Conservation (phyloP, 2,329 filamentous ascomycete species). For the Verticillium nonalfalfae region DNA sequence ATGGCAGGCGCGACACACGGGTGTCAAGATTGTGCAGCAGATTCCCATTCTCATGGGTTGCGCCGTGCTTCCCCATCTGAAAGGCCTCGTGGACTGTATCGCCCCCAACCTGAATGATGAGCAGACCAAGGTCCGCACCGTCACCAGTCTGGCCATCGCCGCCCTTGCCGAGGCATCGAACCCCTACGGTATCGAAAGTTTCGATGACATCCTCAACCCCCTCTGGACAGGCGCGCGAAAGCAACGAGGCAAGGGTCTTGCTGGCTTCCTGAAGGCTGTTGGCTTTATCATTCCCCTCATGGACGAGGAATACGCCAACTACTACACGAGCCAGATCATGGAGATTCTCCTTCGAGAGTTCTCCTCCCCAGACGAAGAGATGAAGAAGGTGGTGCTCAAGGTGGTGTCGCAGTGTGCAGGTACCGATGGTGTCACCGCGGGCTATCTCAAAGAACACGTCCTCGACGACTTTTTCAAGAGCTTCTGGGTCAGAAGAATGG, state of each 20-base stretch:
- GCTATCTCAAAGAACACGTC: slow-evolving; percentile 92
- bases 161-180: slow-evolving; percentile 94
- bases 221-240: slow-evolving; percentile 95
- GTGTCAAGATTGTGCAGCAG: slow-evolving; percentile 98
- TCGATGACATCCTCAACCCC: slow-evolving; percentile 94
- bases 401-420: slow-evolving; percentile 93
- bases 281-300: slow-evolving; percentile 98
- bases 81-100: slow-evolving; percentile 94
- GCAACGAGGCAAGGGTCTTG: slow-evolving; percentile 91
- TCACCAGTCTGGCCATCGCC: slow-evolving; percentile 90
- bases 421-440: slow-evolving; percentile 90
- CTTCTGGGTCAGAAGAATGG: slow-evolving; percentile 97
- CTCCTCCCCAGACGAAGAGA: slow-evolving; percentile 94
- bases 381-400: slow-evolving; percentile 99
- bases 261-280: slow-evolving; percentile 93
- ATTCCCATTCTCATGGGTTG: slow-evolving; percentile 99
- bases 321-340: slow-evolving; percentile 98
- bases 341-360: slow-evolving; percentile 95
- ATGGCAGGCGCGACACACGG: slow-evolving; percentile 95
- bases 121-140: slow-evolving; percentile 94
- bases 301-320: slow-evolving; percentile 99
- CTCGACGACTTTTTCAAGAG: slow-evolving; percentile 96
- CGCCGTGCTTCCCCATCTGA: slow-evolving; percentile 89
- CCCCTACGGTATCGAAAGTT: slow-evolving; percentile 98
- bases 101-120: slow-evolving; percentile 94